phyloP scores from a whole-genome alignment of 345 rosid genomes.

The Microthlaspi erraticum region DNA sequence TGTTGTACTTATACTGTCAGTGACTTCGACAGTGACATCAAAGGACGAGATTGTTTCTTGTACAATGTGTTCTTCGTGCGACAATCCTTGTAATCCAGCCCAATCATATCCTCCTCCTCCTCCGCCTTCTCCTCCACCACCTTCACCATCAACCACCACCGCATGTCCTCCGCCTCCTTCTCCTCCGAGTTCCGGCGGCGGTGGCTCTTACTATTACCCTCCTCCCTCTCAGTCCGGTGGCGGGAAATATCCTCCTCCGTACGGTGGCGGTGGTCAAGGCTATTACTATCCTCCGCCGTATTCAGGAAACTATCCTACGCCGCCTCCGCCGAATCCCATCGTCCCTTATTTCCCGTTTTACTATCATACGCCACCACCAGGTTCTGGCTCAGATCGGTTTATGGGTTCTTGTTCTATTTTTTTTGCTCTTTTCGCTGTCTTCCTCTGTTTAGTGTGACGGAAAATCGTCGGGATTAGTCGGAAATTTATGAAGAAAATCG shows the following conservation, averaged over 20 bases:
- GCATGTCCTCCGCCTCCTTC: slow-evolving; percentile 77
- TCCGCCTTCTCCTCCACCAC: slow-evolving; percentile 55
- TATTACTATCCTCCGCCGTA: slow-evolving; percentile 70
- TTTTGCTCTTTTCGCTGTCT: slow-evolving; percentile 5
- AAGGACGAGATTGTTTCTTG: slow-evolving; percentile 68
- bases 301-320: slow-evolving; percentile 56
- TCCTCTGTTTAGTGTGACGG: slow-evolving; percentile 34
- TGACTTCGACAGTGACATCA: slow-evolving; percentile 37
- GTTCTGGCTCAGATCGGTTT: slow-evolving; percentile 34
- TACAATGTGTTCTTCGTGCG: slow-evolving; percentile 88
- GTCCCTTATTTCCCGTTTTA: slow-evolving; percentile 95
- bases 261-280: slow-evolving; percentile 51
- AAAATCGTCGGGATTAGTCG: slow-evolving; percentile 1
- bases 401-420: neutral
- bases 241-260: slow-evolving; percentile 53
- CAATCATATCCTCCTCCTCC: slow-evolving; percentile 56
- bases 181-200: slow-evolving; percentile 57
- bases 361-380: slow-evolving; percentile 77
- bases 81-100: slow-evolving; percentile 58
- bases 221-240: slow-evolving; percentile 64
- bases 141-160: slow-evolving; percentile 48
- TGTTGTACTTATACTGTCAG: slow-evolving; percentile 31
- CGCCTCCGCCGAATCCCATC: slow-evolving; percentile 95
- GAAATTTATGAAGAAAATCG: neutral
- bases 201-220: slow-evolving; percentile 57